Conservation (phyloP, 2,329 filamentous ascomycete species). For the Cladophialophora bantiana region DNA sequence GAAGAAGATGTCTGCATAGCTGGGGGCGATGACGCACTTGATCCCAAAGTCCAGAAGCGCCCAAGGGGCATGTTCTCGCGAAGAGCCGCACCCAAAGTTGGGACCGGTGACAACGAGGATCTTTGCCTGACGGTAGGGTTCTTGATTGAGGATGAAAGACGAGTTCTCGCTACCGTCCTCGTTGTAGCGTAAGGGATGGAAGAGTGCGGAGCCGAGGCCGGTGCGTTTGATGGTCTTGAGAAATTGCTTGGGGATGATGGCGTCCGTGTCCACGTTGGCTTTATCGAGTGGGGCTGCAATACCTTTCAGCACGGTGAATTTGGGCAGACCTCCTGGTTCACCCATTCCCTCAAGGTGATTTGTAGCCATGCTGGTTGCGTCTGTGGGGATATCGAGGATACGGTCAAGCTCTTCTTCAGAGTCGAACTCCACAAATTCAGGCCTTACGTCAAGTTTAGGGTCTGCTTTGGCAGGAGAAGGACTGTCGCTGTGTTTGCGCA, state of each 20-base stretch:
- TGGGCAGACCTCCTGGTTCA: conserved; percentile 72
- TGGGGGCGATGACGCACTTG: conserved; percentile 88
- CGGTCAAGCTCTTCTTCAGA: conserved; percentile 70
- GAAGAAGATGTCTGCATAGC: conserved; percentile 93
- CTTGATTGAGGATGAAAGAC: conserved; percentile 87
- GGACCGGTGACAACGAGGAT: conserved; percentile 89
- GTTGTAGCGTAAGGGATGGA: conserved; percentile 82
- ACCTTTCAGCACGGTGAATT: conserved; percentile 83
- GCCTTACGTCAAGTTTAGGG: conserved; percentile 66
- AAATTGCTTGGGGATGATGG: conserved; percentile 99
- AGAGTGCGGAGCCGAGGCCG: conserved; percentile 85
- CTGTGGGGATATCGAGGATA: conserved; percentile 68
- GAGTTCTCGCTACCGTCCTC: conserved; percentile 76
- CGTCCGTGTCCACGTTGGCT: conserved; percentile 96
- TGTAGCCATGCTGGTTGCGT: conserved; percentile 66
- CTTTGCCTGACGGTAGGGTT: conserved; percentile 82
- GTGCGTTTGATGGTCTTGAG: conserved; percentile 99
- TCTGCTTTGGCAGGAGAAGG: conserved; percentile 60
- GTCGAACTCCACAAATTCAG: conserved; percentile 61
- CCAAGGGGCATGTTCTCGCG: conserved; percentile 96
- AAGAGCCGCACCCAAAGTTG: conserved; percentile 95
- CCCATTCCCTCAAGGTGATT: conserved; percentile 62
- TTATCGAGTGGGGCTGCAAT: conserved; percentile 86
- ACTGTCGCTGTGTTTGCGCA: conserved; percentile 74
- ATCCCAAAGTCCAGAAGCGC: conserved; percentile 96